phyloP scores from a whole-genome alignment of 192 early-diverging fungal genomes.

The Backusella westeae region DNA sequence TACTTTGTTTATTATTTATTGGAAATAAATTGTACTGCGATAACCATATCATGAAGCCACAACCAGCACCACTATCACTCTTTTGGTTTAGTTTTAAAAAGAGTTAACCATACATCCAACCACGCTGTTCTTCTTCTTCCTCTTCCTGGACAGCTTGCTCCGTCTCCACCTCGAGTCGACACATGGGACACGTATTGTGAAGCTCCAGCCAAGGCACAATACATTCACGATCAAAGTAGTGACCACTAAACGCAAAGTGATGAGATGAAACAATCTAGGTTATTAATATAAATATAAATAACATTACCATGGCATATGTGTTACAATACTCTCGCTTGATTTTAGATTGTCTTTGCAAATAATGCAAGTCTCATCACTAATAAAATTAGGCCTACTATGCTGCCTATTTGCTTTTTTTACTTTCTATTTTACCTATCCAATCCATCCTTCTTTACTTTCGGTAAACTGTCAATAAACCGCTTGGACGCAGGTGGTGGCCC shows the following conservation, averaged over 20 bases:
- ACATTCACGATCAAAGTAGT: conserved; percentile 40
- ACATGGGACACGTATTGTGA: conserved; percentile 42
- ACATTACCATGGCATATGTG: conserved; percentile 41
- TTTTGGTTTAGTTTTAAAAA: background rate
- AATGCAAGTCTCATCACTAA: conserved; percentile 39
- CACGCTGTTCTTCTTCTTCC: conserved; percentile 34
- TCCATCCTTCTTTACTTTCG: conserved; percentile 13
- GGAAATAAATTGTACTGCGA: background rate
- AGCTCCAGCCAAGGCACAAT: conserved; percentile 37
- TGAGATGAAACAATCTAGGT: background rate
- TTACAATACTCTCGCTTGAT: conserved; percentile 26
- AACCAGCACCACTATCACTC: background rate
- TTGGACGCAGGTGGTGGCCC: conserved; percentile 41
- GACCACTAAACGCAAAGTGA: conserved; percentile 24
- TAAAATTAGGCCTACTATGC: background rate
- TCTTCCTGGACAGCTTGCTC: conserved; percentile 34
- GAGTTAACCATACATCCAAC: conserved; percentile 37
- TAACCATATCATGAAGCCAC: background rate
- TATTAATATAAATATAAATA: background rate
- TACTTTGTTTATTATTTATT: background rate
- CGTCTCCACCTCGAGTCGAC: conserved; percentile 32
- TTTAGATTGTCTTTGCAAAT: conserved; percentile 40
- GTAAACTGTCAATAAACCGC: conserved; percentile 33
- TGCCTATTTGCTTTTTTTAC: background rate
- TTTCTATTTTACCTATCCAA: conserved; percentile 21